A percentile compares a stretch with the other conserved stretches of the same genome.
These are phyloP conservation scores for Teratosphaeria pseudoeucalypti DNA, from an alignment of 2,329 filamentous ascomycete species.

Conservation along the genomic window DNA sequence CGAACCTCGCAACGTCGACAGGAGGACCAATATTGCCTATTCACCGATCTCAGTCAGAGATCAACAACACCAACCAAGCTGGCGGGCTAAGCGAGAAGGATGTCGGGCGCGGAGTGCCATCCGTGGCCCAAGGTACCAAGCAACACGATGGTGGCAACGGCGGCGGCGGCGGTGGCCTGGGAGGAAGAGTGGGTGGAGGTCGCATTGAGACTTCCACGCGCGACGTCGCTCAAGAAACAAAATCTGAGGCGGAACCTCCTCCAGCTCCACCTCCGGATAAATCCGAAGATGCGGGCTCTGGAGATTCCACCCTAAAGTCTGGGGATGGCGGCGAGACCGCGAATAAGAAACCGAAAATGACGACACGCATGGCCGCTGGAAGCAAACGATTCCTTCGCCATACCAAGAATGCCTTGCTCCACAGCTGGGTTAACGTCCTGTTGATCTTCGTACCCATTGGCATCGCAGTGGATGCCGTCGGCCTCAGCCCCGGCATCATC, in stretches of 20 bases:
- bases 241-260: conserved; percentile 17
- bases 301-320: conserved; percentile 43
- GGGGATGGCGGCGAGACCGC: conserved; percentile 14
- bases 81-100: conserved; percentile 22
- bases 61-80: conserved; percentile 17
- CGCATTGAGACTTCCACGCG: conserved; percentile 17
- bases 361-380: conserved; percentile 41
- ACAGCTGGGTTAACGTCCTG: conserved; percentile 69
- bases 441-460: conserved; percentile 70
- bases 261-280: conserved; percentile 32
- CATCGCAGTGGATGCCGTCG: conserved; percentile 49
- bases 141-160: conserved; percentile 2
- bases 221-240: conserved; percentile 12
- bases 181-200: conserved; percentile 21
- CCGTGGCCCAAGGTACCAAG: conserved; percentile 13
- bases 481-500: conserved; percentile 33
- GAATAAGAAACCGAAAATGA: conserved; percentile 33
- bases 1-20: conserved; percentile 11
- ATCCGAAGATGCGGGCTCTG: conserved; percentile 41
- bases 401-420: conserved; percentile 50
- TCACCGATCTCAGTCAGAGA: conserved; percentile 11
- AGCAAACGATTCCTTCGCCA: conserved; percentile 44
- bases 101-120: conserved; percentile 16
- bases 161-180: conserved; percentile 12
- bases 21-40: conserved; percentile 24